A percentile compares a stretch with the other conserved stretches of the same genome.
phyloP scores from a whole-genome alignment of 2,329 filamentous ascomycete genomes.

The Monosporascus sp. region DNA sequence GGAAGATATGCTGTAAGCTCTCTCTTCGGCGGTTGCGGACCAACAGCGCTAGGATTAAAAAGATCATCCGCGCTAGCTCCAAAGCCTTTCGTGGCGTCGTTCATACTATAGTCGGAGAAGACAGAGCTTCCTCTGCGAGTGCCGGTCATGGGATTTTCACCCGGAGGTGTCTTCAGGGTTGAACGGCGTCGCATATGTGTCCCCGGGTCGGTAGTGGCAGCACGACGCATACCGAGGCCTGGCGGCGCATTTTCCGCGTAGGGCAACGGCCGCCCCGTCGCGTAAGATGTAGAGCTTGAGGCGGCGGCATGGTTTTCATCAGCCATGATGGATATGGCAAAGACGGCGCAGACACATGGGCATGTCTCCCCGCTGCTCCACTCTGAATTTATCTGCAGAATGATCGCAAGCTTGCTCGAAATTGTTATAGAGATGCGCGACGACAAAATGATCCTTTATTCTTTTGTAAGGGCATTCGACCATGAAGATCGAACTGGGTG shows the following conservation, averaged over 20 bases:
- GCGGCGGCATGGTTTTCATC: slow-evolving; percentile 20
- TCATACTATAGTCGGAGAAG: slow-evolving; percentile 70
- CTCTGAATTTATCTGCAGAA: no score
- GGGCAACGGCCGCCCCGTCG: slow-evolving; percentile 9
- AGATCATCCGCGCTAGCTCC: slow-evolving; percentile 66
- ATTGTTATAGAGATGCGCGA: no score
- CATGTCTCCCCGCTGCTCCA: no score
- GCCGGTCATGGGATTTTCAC: slow-evolving; percentile 18
- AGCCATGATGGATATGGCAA: slow-evolving; percentile 19
- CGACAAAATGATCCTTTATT: no score
- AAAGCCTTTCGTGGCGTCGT: slow-evolving; percentile 59
- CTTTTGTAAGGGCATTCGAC: no score
- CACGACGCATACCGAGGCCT: slow-evolving; percentile 36
- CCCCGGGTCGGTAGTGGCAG: slow-evolving; percentile 34
- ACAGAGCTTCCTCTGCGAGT: slow-evolving; percentile 66
- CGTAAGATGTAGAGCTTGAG: slow-evolving; percentile 16
- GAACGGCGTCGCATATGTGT: slow-evolving; percentile 19
- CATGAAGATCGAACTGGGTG: no score
- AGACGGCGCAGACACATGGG: background rate
- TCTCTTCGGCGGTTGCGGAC: slow-evolving; percentile 42
- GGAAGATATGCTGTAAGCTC: slow-evolving; percentile 77
- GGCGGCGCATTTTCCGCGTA: slow-evolving; percentile 17
- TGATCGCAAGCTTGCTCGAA: no score
- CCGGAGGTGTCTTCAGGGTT: slow-evolving; percentile 12
- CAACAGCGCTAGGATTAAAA: slow-evolving; percentile 46